A percentile compares a stretch with the other conserved stretches of the same genome.
phyloP scores from a whole-genome alignment of 2,329 filamentous ascomycete genomes.

The Aspergillus eucalypticola region DNA sequence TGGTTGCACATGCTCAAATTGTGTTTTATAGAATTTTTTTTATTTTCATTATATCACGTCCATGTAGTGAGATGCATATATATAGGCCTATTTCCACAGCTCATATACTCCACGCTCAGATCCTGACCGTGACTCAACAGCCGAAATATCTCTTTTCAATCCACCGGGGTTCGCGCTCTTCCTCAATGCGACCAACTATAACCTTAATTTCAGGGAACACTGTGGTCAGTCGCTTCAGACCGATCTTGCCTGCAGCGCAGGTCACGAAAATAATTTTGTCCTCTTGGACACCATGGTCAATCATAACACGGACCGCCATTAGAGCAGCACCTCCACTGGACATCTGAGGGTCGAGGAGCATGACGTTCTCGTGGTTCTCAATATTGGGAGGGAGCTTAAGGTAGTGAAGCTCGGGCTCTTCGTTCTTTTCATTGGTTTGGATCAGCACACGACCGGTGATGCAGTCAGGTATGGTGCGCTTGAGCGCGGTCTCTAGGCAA shows the following conservation, averaged over 20 bases:
- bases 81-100: background rate
- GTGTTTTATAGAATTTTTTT: background rate
- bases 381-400: slow-evolving; percentile 76
- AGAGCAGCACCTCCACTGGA: slow-evolving; percentile 80
- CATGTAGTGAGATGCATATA: background rate
- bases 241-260: slow-evolving; percentile 82
- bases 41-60: background rate
- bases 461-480: slow-evolving; percentile 89
- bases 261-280: slow-evolving; percentile 89
- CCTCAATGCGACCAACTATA: slow-evolving; percentile 78
- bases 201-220: slow-evolving; percentile 87
- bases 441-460: slow-evolving; percentile 86
- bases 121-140: slow-evolving; percentile 55
- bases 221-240: slow-evolving; percentile 78
- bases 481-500: slow-evolving; percentile 82
- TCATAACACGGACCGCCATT: slow-evolving; percentile 94
- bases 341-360: slow-evolving; percentile 93
- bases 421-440: slow-evolving; percentile 79
- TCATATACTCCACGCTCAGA: background rate
- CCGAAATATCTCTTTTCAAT: slow-evolving; percentile 87
- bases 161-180: slow-evolving; percentile 84
- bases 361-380: slow-evolving; percentile 71
- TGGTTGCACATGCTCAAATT: background rate
- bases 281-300: slow-evolving; percentile 87
- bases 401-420: slow-evolving; percentile 92